A percentile compares a stretch with the other conserved stretches of the same genome.
These are phyloP conservation scores for Fonsecaea monophora DNA, from an alignment of 2,329 filamentous ascomycete species.

Conservation along the genomic window DNA sequence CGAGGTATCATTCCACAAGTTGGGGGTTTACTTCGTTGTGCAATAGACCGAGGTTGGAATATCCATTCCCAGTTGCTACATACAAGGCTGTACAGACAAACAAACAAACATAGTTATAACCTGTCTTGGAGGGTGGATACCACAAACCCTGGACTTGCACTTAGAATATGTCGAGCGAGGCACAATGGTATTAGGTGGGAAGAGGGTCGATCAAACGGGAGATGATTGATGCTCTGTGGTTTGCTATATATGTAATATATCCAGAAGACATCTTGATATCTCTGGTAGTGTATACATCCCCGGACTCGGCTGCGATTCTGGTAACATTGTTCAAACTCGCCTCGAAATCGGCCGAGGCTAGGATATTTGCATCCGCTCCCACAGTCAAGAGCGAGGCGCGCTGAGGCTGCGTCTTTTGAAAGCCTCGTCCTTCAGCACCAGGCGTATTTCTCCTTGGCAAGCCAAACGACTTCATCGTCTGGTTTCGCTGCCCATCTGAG, in stretches of 20 bases:
- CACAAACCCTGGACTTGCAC: not conserved
- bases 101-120: not conserved
- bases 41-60: not conserved
- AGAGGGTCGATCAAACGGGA: not conserved
- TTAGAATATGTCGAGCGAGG: not conserved
- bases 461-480: conserved; percentile 53
- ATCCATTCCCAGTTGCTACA: no score
- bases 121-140: not conserved
- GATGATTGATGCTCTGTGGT: not conserved
- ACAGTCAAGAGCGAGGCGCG: not conserved
- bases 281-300: not conserved
- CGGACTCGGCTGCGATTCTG: not conserved
- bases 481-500: conserved; percentile 53
- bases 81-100: not conserved
- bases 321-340: not conserved
- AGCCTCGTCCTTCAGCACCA: conserved; percentile 50
- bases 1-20: no score
- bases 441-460: conserved; percentile 57
- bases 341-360: not conserved
- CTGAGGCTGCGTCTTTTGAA: not conserved
- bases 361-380: not conserved
- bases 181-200: not conserved
- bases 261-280: not conserved
- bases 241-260: not conserved
- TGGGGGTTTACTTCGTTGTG: not conserved